Percentiles rank a stretch among this genome's conserved stretches.
Conservation (phyloP, 805 yeast species). For the Saccharomyces paradoxus region DNA sequence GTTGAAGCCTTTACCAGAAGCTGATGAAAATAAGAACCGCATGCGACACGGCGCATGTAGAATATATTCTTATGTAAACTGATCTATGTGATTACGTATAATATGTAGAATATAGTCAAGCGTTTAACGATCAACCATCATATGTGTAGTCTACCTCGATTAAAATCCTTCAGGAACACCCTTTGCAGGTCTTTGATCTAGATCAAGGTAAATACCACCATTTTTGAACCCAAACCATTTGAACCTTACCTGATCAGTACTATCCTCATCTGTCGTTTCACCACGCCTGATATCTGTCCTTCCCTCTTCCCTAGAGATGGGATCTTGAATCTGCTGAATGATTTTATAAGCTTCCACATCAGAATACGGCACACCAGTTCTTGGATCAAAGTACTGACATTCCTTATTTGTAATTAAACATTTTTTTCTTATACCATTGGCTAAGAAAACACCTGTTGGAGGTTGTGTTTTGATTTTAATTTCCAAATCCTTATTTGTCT, state of each 20-base stretch:
- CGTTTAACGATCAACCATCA: not conserved
- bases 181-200: conserved; percentile 50
- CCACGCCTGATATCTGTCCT: conserved; percentile 7
- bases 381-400: conserved; percentile 73
- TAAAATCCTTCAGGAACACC: conserved; percentile 86
- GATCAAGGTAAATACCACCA: conserved; percentile 41
- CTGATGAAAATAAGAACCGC: conserved; percentile 7
- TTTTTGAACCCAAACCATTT: conserved; percentile 43
- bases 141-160: conserved; percentile 14
- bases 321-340: conserved; percentile 48
- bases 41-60: not conserved
- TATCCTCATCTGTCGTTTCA: conserved; percentile 35
- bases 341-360: conserved; percentile 74
- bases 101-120: not conserved
- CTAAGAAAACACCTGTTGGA: conserved; percentile 64
- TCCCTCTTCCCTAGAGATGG: conserved; percentile 24
- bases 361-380: conserved; percentile 77
- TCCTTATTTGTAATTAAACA: conserved; percentile 72
- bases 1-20: conserved; percentile 24
- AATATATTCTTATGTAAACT: not conserved
- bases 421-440: conserved; percentile 57
- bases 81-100: not conserved
- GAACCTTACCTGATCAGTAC: conserved; percentile 19
- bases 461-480: conserved; percentile 56
- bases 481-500: conserved; percentile 41